phyloP scores from a whole-genome alignment of 2,329 filamentous ascomycete species.

The Aspergillus phoenicis region DNA sequence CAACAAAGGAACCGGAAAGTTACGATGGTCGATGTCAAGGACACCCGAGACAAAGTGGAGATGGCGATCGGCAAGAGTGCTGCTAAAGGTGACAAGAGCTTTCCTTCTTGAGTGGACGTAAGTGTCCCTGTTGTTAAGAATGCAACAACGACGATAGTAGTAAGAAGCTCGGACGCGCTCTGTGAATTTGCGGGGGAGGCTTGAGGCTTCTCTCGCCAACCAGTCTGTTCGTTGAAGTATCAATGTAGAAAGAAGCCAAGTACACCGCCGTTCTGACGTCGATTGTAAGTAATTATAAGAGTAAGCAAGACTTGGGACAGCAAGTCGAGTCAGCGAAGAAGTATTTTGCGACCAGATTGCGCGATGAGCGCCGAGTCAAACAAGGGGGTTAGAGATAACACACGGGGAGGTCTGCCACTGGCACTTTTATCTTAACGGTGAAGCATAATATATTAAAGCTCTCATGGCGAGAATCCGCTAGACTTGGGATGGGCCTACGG shows the following conservation, averaged over 20 bases:
- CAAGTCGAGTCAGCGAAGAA: neutral
- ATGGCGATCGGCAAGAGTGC: neutral
- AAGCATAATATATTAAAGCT: slow-evolving; percentile 8
- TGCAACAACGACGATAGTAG: neutral
- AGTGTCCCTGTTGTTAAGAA: neutral
- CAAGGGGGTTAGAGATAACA: neutral
- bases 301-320: neutral
- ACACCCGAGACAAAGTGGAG: neutral
- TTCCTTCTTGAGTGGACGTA: neutral
- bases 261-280: slow-evolving; percentile 18
- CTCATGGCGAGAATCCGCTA: neutral
- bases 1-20: slow-evolving; percentile 1
- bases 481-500: neutral
- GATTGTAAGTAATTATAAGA: slow-evolving; percentile 1
- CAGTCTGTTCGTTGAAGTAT: neutral
- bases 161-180: neutral
- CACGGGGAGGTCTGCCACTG: neutral
- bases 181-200: neutral
- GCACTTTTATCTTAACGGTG: neutral
- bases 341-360: neutral
- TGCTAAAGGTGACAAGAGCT: neutral
- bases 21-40: neutral
- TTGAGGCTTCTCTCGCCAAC: neutral
- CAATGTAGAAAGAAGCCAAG: neutral
- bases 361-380: slow-evolving; percentile 7